Evolutionary conservation across 768 basidiomycete species (phyloP), one percentile per base, ranked within the genome.

Genomic region (Panaeolus cyanescens): DNA sequence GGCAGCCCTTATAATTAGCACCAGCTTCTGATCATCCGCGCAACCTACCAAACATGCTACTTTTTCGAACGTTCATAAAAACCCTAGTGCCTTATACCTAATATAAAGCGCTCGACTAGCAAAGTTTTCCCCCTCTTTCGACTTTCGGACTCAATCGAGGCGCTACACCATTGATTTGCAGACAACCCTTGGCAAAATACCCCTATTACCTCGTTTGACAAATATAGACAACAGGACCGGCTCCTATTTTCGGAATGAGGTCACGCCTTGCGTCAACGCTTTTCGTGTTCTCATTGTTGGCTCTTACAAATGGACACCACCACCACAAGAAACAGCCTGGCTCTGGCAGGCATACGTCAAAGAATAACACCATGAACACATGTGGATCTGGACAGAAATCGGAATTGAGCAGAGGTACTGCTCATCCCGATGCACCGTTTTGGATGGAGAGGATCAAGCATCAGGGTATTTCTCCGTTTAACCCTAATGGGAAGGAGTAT

Each of bases 371-470:
- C 22, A 50, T 50, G 45, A 50, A 13, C 45, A 25, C 45, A 13
- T 28, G 2, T 8, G 42, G n/a, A 7, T 15, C 4, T 50, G 25
- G 19, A 28, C 36, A 40, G 32, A 40, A 30, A 13, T 3, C 12
- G 19, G 54, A 30, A 13, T 3, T 15, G 19, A 31, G 76, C 19
- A 62, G 70, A 32, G 86, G 86, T 34, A 78, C 75, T 20, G 85
- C 87, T 30, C 74, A 75, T 12, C 68, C 85, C 28, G 71, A 69
- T 15, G 86, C 85, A 55, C 80, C 87, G 0, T 92, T 84, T 70
- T 93, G 91, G 91, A 71, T 91, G 67, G 77, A 92, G 69, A 84
- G 65, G 56, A 91, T 93, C 67, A 85, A 81, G 59, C 91, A 92
- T 67, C 90, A 88, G 71, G 91, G 89, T 28, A 84, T 77, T 30